Base-by-base conservation (phyloP, 305 asterid genomes). In the Fraxinus greggii region DNA sequence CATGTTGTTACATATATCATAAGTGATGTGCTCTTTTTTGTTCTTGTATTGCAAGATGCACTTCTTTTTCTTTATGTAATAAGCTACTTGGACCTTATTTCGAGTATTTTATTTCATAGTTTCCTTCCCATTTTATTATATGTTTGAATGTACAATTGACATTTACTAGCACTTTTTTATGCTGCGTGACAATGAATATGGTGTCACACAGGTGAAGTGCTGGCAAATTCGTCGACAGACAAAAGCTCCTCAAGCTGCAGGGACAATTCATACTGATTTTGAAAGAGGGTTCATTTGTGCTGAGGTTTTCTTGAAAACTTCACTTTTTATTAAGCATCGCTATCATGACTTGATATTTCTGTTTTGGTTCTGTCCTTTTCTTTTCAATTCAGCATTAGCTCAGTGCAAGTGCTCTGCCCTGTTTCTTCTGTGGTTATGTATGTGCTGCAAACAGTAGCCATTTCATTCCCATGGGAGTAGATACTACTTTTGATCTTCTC, bases 181-280 rank as follows among this genome's bases (percentile, higher is more conserved):
- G 26, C 69, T 24, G 70, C 6, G 24, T 59, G 75, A 80, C 42
- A 78, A 28, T 77, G 63, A 31, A 69, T 72, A 70, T 86, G 73
- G 80, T 63, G 63, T 79, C 56, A 32, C 86, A 82, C 90, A 96
- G 99, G 99, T 96, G 1, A 96, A 96, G 86, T 96, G 99, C 89
- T 96, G 99, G 99, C 99, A 96, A 92, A 93, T 96, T 84, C 90
- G 98, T 77, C 91, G 98, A 78, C 95, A 82, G 77, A 86, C 92
- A 76, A 96, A 96, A 88, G 98, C 98, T 86, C 98, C 99, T 82
- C 98, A 96, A 89, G 98, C 99, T 48, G 99, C 99, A 72, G 99
- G 99, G 87, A 54, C 99, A 69, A 96, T 96, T 90, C 99, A 96
- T 85, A 79, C 98, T 79, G 99, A 96, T 89, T 96, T 94, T 88